Evolutionary conservation across 2,329 filamentous ascomycete species (phyloP).

Genomic region (Aureobasidium sp.): DNA sequence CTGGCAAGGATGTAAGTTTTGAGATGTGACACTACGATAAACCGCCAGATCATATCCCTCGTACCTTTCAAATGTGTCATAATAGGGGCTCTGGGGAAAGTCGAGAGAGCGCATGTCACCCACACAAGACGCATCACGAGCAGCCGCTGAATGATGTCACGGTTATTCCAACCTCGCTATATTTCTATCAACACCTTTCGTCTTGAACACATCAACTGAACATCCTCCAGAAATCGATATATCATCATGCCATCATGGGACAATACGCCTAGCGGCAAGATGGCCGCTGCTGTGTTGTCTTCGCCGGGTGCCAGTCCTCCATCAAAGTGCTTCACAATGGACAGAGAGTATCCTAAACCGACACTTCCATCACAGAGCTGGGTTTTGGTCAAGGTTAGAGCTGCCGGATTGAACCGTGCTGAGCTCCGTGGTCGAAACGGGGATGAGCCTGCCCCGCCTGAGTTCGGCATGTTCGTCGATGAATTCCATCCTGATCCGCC

Average conservation of each 20-base stretch:
- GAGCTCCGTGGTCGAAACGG: conserved; percentile 13
- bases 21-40: neutral
- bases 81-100: neutral
- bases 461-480: conserved; percentile 12
- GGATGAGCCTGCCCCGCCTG: conserved; percentile 5
- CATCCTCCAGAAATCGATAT: neutral
- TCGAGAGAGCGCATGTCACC: neutral
- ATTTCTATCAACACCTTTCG: neutral
- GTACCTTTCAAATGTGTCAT: neutral
- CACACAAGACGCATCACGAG: neutral
- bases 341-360: conserved; percentile 1
- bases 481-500: conserved; percentile 14
- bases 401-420: conserved; percentile 13
- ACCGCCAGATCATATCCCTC: neutral
- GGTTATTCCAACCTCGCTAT: neutral
- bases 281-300: conserved; percentile 1
- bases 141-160: conserved; percentile 1
- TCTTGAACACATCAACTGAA: neutral
- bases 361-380: conserved; percentile 9
- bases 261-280: conserved; percentile 5
- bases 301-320: neutral
- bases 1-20: neutral
- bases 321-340: conserved; percentile 10
- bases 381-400: conserved; percentile 3
- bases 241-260: conserved; percentile 9